A percentile compares a stretch with the other conserved stretches of the same genome.
phyloP scores from a whole-genome alignment of 1,284 basidiomycete species.

The Fomitopsis betulina region DNA sequence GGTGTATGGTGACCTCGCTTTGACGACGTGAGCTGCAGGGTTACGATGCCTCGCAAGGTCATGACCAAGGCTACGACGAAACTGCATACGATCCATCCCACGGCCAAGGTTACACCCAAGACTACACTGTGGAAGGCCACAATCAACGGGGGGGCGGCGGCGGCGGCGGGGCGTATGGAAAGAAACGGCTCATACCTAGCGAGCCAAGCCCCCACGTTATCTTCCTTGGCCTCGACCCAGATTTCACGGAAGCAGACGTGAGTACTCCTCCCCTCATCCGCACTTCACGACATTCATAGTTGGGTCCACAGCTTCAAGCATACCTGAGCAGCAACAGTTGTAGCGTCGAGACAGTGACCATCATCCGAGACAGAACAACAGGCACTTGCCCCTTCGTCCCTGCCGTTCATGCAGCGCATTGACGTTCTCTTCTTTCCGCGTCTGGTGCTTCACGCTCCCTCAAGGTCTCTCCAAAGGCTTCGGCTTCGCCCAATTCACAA shows the following conservation, averaged over 20 bases:
- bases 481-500: constrained; percentile 89
- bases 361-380: constrained; percentile 90
- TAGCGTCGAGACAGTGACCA: constrained; percentile 80
- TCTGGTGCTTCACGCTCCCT: constrained; percentile 48
- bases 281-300: constrained; percentile 24
- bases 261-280: constrained; percentile 35
- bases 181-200: constrained; percentile 72
- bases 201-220: constrained; percentile 87
- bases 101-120: constrained; percentile 34
- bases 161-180: constrained; percentile 37
- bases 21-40: constrained; percentile 32
- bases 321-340: constrained; percentile 72
- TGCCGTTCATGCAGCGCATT: constrained; percentile 57
- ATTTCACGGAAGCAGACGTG: constrained; percentile 88
- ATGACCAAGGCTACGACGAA: constrained; percentile 39
- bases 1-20: not conserved
- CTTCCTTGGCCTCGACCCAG: constrained; percentile 85
- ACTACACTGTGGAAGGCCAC: constrained; percentile 38
- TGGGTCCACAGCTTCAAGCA: constrained; percentile 59
- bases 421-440: constrained; percentile 49
- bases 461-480: constrained; percentile 89
- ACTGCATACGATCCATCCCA: constrained; percentile 31
- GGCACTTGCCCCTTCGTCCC: constrained; percentile 84
- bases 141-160: constrained; percentile 25
- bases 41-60: constrained; percentile 39